Conservation (phyloP, 306 rosid genomes). For the Quercus variabilis region DNA sequence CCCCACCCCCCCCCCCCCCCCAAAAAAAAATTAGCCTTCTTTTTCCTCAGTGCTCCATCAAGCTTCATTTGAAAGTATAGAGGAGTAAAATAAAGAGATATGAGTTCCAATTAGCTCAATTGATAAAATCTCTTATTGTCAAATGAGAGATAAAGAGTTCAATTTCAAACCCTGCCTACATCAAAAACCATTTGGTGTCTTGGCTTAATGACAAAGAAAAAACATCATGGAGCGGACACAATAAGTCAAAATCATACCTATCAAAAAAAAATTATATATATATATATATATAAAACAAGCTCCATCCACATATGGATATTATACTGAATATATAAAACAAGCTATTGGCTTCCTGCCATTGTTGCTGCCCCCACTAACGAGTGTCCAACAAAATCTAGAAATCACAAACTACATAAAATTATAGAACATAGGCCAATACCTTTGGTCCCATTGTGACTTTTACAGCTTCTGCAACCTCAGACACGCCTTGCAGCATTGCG, state of each 20-base stretch:
- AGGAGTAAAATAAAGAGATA: background rate
- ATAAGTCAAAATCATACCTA: no score
- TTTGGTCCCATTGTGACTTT: slow-evolving; percentile 99
- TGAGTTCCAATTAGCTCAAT: no score
- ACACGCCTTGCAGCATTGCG: slow-evolving; percentile 79
- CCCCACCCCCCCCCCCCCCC: no score
- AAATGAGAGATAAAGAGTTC: no score
- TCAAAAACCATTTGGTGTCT: background rate
- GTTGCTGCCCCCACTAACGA: background rate
- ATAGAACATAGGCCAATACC: slow-evolving; percentile 38
- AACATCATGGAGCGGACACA: accelerated
- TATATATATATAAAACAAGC: no score
- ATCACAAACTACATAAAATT: background rate
- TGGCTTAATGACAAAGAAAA: no score
- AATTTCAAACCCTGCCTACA: no score
- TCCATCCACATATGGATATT: no score
- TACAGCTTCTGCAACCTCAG: slow-evolving; percentile 93
- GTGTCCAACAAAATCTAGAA: background rate
- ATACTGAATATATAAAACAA: no score
- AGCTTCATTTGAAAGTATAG: background rate
- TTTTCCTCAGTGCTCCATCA: background rate
- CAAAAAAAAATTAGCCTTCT: background rate
- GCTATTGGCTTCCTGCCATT: background rate
- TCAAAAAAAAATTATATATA: background rate
- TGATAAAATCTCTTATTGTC: no score